Conservation (phyloP, 2,329 filamentous ascomycete genomes). For the Aureobasidium sp. region DNA sequence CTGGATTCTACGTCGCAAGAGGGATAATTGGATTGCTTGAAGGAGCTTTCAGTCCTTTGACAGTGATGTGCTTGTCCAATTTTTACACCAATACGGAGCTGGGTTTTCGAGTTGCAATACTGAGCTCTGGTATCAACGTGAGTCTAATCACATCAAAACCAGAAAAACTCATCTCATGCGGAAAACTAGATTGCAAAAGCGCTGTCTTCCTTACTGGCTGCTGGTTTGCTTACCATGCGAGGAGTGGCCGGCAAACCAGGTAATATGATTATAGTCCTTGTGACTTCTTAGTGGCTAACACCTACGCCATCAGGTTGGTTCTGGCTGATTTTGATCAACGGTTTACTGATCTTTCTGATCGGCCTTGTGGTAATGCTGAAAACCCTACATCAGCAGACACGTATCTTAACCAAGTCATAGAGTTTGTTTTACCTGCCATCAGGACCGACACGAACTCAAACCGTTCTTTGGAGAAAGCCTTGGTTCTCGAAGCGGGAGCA, state of each 20-base stretch:
- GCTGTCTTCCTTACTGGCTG: conserved; percentile 12
- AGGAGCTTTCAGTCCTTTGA: conserved; percentile 13
- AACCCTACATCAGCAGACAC: too few species aligned
- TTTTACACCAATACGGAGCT: conserved; percentile 14
- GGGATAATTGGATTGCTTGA: conserved; percentile 12
- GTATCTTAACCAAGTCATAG: conserved; percentile 11
- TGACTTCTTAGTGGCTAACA: background rate
- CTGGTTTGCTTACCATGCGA: conserved; percentile 14
- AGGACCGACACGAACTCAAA: conserved; percentile 23
- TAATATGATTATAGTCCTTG: background rate
- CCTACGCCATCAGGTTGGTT: conserved; percentile 9
- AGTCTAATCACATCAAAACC: background rate
- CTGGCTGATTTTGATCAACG: conserved; percentile 15
- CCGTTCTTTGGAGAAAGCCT: conserved; percentile 16
- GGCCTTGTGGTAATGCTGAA: conserved; percentile 7
- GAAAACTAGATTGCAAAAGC: conserved; percentile 7
- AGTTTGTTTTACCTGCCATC: conserved; percentile 22
- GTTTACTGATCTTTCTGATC: conserved; percentile 12
- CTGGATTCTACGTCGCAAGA: conserved; percentile 10
- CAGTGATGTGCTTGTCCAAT: conserved; percentile 12
- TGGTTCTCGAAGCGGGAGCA: conserved; percentile 24
- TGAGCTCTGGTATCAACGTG: conserved; percentile 12
- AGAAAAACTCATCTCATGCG: background rate
- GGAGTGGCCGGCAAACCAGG: conserved; percentile 12
- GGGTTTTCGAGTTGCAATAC: conserved; percentile 8